Base-by-base conservation (phyloP, 1,284 basidiomycete genomes). In the Pholiota adiposa region DNA sequence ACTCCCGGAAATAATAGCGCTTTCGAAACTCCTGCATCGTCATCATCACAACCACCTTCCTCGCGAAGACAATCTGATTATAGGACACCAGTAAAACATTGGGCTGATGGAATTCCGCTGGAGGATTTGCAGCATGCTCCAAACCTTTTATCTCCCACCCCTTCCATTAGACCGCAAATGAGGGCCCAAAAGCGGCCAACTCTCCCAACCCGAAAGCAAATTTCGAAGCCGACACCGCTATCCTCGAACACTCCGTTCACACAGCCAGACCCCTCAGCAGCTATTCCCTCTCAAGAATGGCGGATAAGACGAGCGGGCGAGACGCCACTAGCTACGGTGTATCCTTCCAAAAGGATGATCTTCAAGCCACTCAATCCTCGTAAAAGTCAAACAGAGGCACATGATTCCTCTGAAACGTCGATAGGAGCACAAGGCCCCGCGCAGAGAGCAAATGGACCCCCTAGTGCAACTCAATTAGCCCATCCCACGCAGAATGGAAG, bases 331-430 rank as follows among this genome's bases (percentile, higher is more conserved):
- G 12, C 25, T 23, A 12, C 14, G 11, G 7, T 33, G 27, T 38
- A 38, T 38, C 36, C 36, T 9, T 33, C 59, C 8, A 49, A 29
- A 33, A 44, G 58, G 6, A 55, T 60, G 59, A 33, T 60, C 11
- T 60, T 60, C 49, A 60, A 60, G 21, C 59, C 53, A 4, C 56
- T 38, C 18, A 52, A 58, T 38, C 56, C 56, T 36, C 51, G 50
- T 19, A 51, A 51, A 16, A 46, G 16, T 23, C 51, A 51, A 31
- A 23, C 16, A 12, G 18, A n/a, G 18, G 19, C 21, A n/a, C 27
- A 40, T 14, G 38, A 36, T 38, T 11, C 49, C 21, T 19, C 31
- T 31, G 38, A 41, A 23, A 11, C 50, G 4, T 23, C 56, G 38
- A 48, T 9, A 23, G 31, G 11, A 23, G 31, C 40, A 34, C 41